Conservation (phyloP, 148 eudicot species). For the Rhododendron williamsianum region DNA sequence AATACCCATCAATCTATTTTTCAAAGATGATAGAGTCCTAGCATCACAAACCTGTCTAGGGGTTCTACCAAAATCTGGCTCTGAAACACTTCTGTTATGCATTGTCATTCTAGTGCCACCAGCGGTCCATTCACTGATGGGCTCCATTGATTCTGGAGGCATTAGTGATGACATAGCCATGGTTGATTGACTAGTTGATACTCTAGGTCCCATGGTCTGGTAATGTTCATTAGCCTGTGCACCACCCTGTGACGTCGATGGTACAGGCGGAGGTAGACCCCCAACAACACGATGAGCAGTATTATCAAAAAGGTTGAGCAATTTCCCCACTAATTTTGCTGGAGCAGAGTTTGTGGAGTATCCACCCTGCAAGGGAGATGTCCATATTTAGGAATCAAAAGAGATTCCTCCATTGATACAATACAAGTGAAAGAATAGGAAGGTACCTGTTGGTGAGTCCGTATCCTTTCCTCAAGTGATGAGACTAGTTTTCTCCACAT, state of each 20-base stretch:
- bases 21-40: neutral
- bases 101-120: conserved; percentile 39
- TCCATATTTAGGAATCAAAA: conserved; percentile 2
- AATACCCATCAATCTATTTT: too few relatives aligned
- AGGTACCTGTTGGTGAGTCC: conserved; percentile 80
- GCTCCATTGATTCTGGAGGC: conserved; percentile 60
- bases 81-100: conserved; percentile 81
- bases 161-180: conserved; percentile 86
- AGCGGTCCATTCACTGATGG: conserved; percentile 58
- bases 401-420: neutral
- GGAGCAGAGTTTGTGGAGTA: conserved; percentile 65
- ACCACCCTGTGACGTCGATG: conserved; percentile 35
- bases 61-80: conserved; percentile 75
- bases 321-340: conserved; percentile 62
- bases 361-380: conserved; percentile 58
- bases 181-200: conserved; percentile 74
- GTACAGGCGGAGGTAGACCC: conserved; percentile 69
- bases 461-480: conserved; percentile 79
- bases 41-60: conserved; percentile 57
- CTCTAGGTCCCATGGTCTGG: conserved; percentile 45
- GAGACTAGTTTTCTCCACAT: conserved; percentile 53
- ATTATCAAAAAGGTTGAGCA: conserved; percentile 67
- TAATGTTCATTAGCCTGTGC: conserved; percentile 41
- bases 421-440: conserved; percentile 6
- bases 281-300: conserved; percentile 94